Conservation (phyloP, 176 grass and related monocot species). For the Avena sativa region DNA sequence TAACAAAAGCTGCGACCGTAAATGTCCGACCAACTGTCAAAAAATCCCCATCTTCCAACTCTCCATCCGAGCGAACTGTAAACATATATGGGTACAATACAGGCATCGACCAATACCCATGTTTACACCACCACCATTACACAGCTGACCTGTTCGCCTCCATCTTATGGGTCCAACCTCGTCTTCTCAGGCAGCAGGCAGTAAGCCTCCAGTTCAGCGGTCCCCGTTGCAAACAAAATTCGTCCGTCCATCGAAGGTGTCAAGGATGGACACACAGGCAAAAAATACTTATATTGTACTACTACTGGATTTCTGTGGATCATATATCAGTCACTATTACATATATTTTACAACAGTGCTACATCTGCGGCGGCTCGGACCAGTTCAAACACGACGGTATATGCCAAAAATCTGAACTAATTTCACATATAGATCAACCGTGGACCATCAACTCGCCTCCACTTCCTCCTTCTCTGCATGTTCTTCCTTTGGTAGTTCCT, state of each 20-base stretch:
- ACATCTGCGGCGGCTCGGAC: slow-evolving; percentile 42
- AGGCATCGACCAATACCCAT: slow-evolving; percentile 28
- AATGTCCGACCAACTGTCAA: background rate
- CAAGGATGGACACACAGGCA: slow-evolving; percentile 39
- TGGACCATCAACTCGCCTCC: slow-evolving; percentile 34
- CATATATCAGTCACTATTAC: slow-evolving; percentile 47
- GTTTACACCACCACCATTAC: slow-evolving; percentile 27
- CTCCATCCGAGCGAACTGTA: background rate
- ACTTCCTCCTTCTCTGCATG: slow-evolving; percentile 41
- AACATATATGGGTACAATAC: slow-evolving; percentile 29
- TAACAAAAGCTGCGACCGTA: background rate
- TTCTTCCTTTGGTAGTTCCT: slow-evolving; percentile 53
- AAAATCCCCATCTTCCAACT: background rate
- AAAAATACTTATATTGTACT: background rate
- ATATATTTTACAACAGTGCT: slow-evolving; percentile 64
- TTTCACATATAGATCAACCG: slow-evolving; percentile 47
- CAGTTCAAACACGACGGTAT: slow-evolving; percentile 43
- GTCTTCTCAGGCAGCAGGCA: slow-evolving; percentile 28
- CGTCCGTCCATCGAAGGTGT: background rate
- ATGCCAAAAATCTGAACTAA: slow-evolving; percentile 35
- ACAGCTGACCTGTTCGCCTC: slow-evolving; percentile 10
- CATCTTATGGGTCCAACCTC: slow-evolving; percentile 8
- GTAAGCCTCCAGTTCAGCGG: slow-evolving; percentile 12
- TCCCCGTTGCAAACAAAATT: slow-evolving; percentile 49
- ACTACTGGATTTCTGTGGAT: slow-evolving; percentile 36